Base-by-base conservation (phyloP, 2,329 filamentous ascomycete genomes). In the Aspergillus fumigatus region DNA sequence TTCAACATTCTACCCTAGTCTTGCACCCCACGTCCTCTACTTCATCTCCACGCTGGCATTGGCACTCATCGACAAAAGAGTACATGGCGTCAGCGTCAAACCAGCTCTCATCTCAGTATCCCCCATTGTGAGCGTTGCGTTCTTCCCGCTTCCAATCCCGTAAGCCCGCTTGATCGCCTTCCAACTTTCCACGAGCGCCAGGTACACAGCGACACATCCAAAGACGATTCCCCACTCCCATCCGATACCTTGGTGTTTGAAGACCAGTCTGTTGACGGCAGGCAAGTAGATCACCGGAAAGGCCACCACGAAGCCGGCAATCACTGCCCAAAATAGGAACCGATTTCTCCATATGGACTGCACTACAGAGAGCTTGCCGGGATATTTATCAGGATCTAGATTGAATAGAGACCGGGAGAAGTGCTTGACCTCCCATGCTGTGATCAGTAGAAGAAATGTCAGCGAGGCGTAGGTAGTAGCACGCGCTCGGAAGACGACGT, bases 351-450 rank as follows among this genome's bases (percentile, higher is more conserved):
- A 89, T 48, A 90, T 74, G 60, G 88, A 84, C 54, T 79, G 65
- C 59, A 84, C 80, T 79, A 87, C 87, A 0, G 84, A 85, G 51
- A 86, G 77, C 0, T 83, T 82, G 62, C 87, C 81, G 75, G 88
- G 85, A 62, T 81, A 79, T 11, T 70, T 69, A 19, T 70, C 63
- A 1, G 79, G 78, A 55, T 81, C 75, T 69, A 87, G 82, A 57
- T 80, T 77, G 80, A 92, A 92, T 73, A 92, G 85, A 0, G 84
- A 88, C n/a, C 87, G 83, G 17, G 88, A 84, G 75, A 88, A 84
- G 65, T 88, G 82, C 55, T 90, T 82, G 76, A 90, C 87, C 72
- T 92, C 88, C 89, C 88, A 92, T 0, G 89, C 88, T 2, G 89
- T 80, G 72, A 92, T 87, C 3, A 92, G 80, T 2, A 88, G 84